Percentiles rank a stretch among this genome's conserved stretches.
These are phyloP conservation scores for Xylaria sp. DNA, from an alignment of 2,329 filamentous ascomycete genomes.

Conservation along the genomic window DNA sequence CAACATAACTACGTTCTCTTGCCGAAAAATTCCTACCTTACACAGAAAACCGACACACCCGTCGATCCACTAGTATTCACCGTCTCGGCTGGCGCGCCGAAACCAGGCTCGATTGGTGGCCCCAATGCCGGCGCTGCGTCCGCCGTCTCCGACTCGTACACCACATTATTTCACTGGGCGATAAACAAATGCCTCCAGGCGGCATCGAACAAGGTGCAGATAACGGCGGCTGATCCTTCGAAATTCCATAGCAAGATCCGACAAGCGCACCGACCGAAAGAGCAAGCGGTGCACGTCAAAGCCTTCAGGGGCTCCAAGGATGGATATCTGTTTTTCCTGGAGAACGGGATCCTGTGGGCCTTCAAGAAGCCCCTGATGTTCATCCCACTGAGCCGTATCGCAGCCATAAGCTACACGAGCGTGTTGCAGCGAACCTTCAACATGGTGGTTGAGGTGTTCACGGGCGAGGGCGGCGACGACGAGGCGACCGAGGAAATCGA, in stretches of 20 bases:
- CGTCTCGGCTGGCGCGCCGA: conserved; percentile 61
- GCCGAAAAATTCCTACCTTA: conserved; percentile 57
- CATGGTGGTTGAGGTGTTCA: conserved; percentile 63
- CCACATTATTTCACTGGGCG: conserved; percentile 63
- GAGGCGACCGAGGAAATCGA: conserved; percentile 63
- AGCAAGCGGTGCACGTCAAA: conserved; percentile 67
- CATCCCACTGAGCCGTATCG: conserved; percentile 62
- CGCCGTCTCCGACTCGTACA: conserved; percentile 61
- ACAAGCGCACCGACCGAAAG: conserved; percentile 61
- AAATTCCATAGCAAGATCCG: conserved; percentile 60
- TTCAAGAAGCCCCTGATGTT: conserved; percentile 72
- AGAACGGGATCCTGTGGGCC: conserved; percentile 68
- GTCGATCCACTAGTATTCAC: conserved; percentile 67
- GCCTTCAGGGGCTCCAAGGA: conserved; percentile 71
- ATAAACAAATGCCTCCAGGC: conserved; percentile 55
- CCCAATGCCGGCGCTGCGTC: conserved; percentile 52
- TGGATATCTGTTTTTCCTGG: conserved; percentile 68
- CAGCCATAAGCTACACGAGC: conserved; percentile 67
- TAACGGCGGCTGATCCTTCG: conserved; percentile 56
- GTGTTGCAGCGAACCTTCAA: conserved; percentile 72
- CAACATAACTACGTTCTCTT: conserved; percentile 70
- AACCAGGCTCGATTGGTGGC: conserved; percentile 60
- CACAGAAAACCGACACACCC: conserved; percentile 47
- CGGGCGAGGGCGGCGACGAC: conserved; percentile 41
- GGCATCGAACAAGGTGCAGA: conserved; percentile 50